Base-by-base conservation (phyloP, 2,329 filamentous ascomycete genomes). In the Pseudocercospora cruenta region DNA sequence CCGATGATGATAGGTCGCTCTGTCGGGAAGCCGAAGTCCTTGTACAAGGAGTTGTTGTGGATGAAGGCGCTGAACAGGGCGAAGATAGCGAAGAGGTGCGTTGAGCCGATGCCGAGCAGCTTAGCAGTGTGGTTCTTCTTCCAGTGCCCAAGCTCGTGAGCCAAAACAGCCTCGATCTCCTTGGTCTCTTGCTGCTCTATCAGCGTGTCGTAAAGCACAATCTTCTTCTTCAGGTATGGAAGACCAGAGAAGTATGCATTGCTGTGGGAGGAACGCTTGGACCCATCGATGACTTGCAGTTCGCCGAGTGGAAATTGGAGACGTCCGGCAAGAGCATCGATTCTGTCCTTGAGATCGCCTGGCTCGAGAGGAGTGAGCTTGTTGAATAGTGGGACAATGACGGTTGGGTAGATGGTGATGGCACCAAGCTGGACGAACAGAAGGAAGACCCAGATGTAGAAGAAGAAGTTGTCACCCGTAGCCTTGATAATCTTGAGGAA, bases 171-270 rank as follows among this genome's bases (percentile, higher is more conserved):
- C 66, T 97, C 92, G 47, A 99, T 94, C 80, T 99, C 95, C 76
- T 95, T 87, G 3, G 91, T 89, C 69, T 94, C 88, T 78, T 91
- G 95, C 87, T 98, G 97, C 81, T 97, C 94, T 69, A 99, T 93
- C 69, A 99, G 82, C 4, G 96, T 99, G 78, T 99, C 95, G 79
- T 97, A 99, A 77, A 99, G 96, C 76, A 99, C 95, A 83, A 99
- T 99, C 84, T 98, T 96, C 84, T 98, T 96, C 87, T 98, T 98
- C 87, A 97, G 97, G 94, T 94, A 99, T 49, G 95, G 95, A 63
- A 99, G 87, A 67, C 95, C 95, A 74, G 96, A 97, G 83, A 99
- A 99, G 81, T 96, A 96, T 21, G 92, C 92, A 76, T 96, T 96
- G 82, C 90, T 93, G 82, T 96, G 92, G 24, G 91, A 91, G 77